phyloP scores from a whole-genome alignment of 2,329 filamentous ascomycete genomes.

The Zelopaecilomyces penicillatus region DNA sequence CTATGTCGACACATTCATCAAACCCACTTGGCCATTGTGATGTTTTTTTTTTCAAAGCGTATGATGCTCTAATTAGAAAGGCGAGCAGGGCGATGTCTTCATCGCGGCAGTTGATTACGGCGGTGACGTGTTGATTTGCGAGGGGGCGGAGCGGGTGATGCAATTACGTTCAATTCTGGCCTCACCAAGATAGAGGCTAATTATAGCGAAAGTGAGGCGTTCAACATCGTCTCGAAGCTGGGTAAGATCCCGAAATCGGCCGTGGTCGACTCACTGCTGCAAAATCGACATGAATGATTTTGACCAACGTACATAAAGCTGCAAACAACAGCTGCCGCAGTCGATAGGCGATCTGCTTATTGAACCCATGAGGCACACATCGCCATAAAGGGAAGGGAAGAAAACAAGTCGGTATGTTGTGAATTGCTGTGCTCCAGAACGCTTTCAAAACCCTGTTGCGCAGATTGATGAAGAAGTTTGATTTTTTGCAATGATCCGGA shows the following conservation, averaged over 20 bases:
- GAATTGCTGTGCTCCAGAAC: slow-evolving; percentile 25
- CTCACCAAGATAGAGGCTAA: slow-evolving; percentile 19
- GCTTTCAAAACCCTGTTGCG: slow-evolving; percentile 30
- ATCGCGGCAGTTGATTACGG: slow-evolving; percentile 22
- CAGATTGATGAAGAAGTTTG: slow-evolving; percentile 31
- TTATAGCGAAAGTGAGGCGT: slow-evolving; percentile 15
- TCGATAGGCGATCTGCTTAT: slow-evolving; percentile 22
- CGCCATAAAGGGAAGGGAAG: slow-evolving; percentile 14
- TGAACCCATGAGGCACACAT: slow-evolving; percentile 24
- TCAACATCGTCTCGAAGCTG: slow-evolving; percentile 8
- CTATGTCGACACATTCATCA: too few relatives aligned
- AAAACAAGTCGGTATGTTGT: slow-evolving; percentile 23
- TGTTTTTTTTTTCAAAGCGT: too few relatives aligned
- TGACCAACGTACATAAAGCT: slow-evolving; percentile 22
- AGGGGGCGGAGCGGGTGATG: slow-evolving; percentile 13
- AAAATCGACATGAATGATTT: slow-evolving; percentile 17
- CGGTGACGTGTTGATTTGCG: slow-evolving; percentile 19
- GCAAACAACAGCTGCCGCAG: slow-evolving; percentile 21
- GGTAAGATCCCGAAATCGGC: slow-evolving; percentile 16
- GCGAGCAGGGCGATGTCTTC: too few relatives aligned
- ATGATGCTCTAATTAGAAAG: too few relatives aligned
- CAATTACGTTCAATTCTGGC: slow-evolving; percentile 24
- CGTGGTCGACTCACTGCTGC: slow-evolving; percentile 19
- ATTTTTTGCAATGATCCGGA: slow-evolving; percentile 32
- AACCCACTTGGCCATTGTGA: too few relatives aligned